Conservation (phyloP, 2,329 filamentous ascomycete species). For the Penicillium aurantiogriseum region DNA sequence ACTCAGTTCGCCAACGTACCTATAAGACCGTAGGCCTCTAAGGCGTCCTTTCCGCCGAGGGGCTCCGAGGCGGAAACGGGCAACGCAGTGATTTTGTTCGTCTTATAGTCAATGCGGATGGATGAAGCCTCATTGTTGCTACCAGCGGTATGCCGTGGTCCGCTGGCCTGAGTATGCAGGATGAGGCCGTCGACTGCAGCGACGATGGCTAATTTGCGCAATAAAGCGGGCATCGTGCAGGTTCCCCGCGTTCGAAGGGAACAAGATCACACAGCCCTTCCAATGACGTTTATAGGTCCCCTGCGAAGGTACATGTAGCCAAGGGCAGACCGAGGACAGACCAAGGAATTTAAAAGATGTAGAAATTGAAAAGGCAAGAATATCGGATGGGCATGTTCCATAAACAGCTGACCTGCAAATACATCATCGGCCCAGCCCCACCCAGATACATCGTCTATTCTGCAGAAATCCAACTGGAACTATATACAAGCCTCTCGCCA, state of each 20-base stretch:
- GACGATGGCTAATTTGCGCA: conserved; percentile 76
- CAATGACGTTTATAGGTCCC: neutral
- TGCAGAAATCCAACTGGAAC: conserved; percentile 12
- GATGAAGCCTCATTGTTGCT: conserved; percentile 55
- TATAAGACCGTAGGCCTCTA: conserved; percentile 56
- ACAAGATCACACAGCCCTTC: conserved; percentile 1
- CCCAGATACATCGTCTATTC: conserved; percentile 5
- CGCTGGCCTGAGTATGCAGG: conserved; percentile 64
- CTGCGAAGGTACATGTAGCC: neutral
- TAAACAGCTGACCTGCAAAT: conserved; percentile 25
- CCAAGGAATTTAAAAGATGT: neutral
- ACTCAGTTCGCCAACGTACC: conserved; percentile 44
- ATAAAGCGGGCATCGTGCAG: conserved; percentile 66
- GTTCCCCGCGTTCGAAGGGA: neutral
- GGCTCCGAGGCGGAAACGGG: conserved; percentile 32
- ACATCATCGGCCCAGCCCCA: conserved; percentile 29
- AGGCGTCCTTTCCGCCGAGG: conserved; percentile 30
- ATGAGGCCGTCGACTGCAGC: conserved; percentile 80
- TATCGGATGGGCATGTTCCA: conserved; percentile 18
- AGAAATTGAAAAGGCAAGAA: conserved; percentile 1
- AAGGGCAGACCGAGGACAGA: neutral
- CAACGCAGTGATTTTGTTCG: conserved; percentile 51
- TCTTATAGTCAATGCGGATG: conserved; percentile 70
- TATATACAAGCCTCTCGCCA: conserved; percentile 27
- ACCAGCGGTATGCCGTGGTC: conserved; percentile 41